Conservation (phyloP, 768 basidiomycete genomes). For the Tulasnella sp. region DNA sequence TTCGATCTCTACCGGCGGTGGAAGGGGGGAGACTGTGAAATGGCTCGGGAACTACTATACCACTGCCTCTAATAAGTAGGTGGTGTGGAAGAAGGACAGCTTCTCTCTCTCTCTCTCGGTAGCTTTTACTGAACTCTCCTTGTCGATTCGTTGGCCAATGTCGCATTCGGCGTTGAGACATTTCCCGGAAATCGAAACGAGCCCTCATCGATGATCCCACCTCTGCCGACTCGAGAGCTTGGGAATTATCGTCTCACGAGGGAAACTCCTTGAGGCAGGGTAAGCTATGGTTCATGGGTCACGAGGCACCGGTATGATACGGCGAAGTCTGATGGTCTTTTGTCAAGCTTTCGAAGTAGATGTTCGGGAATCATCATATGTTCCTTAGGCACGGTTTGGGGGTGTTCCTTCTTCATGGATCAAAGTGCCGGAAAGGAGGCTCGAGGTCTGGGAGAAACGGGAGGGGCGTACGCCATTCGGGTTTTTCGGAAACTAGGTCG, state of each 20-base stretch:
- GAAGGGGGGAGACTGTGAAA: background rate
- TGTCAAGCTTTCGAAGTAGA: no score
- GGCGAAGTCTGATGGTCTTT: no score
- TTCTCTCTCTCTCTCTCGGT: background rate
- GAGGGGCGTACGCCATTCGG: background rate
- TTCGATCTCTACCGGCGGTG: conserved; percentile 1
- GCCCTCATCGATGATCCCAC: conserved; percentile 7
- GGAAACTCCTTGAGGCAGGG: background rate
- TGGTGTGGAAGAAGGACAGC: no score
- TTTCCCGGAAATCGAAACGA: conserved; percentile 6
- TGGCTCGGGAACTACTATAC: background rate
- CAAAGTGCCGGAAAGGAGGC: background rate
- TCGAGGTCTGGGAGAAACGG: background rate
- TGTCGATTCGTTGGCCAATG: background rate
- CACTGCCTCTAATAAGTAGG: background rate
- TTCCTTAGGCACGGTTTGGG: background rate
- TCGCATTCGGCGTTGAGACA: conserved; percentile 3
- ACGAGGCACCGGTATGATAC: no score
- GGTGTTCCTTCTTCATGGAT: background rate
- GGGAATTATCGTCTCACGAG: background rate
- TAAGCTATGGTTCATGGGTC: background rate
- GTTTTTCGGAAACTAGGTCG: background rate
- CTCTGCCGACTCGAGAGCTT: background rate
- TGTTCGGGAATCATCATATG: no score
- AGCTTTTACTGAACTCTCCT: background rate